Evolutionary conservation across 192 early-diverging fungal species (phyloP), one percentile per base, ranked within the genome.

Genomic region (Chytriomyces sp.): DNA sequence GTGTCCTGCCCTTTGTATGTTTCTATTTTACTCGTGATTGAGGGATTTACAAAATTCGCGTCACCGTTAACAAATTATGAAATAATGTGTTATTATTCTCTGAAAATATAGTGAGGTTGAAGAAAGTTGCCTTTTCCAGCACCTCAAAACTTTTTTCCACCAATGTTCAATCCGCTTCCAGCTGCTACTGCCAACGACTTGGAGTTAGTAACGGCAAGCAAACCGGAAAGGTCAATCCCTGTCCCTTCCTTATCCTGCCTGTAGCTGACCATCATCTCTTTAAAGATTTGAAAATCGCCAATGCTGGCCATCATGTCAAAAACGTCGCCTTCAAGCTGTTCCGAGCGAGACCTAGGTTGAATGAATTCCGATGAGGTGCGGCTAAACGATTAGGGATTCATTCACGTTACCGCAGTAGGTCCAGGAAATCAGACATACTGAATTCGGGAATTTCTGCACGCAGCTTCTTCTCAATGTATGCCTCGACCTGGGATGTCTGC

Each of bases 261-360:
- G 75, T 82, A 82, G 36, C 72, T 74, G 44, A 87, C 52, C 39
- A 87, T 84, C 52, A 84, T 33, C 28, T 87, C 86, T 69, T 87
- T 87, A 72, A 87, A 87, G 4, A 73, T 64, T 12, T 59, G 69
- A 63, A 87, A 87, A 64, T 87, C 84, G 14, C 77, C 86, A 6
- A 87, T 61, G 22, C 61, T 78, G 39, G 31, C 60, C 59, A 87
- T 49, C 40, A 87, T 72, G 28, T 87, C 86, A 77, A 87, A 87
- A 5, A 87, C 85, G 52, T 87, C 86, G 38, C 86, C 85, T 36
- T 82, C 75, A 4, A 80, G 53, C 54, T 79, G 58, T 38, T 84
- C 82, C 2, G 67, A 36, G 22, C 71, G 36, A 17, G 54, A 78
- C 38, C 65, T 62, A 68, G 12, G n/a, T 25, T 37, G 0, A 0